Conservation (phyloP, 345 rosid species). For the Salix dunnii region DNA sequence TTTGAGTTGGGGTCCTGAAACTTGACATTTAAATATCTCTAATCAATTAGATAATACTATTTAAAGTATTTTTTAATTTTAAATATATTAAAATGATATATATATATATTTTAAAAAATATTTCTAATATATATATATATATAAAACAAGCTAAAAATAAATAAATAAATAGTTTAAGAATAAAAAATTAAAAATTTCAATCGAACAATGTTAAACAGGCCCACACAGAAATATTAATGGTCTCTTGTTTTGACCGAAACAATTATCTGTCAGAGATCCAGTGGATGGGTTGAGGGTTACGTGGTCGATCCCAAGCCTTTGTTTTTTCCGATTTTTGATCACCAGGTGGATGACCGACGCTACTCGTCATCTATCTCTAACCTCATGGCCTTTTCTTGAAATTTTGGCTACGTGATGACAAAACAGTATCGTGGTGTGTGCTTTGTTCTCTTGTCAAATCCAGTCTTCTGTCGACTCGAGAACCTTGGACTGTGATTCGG, state of each 20-base stretch:
- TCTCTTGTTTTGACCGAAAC: too few species aligned
- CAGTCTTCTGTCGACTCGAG: background rate
- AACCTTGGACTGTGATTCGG: background rate
- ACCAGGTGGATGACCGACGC: background rate
- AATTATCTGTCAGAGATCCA: background rate
- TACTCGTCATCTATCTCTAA: background rate
- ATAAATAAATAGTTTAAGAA: too few species aligned
- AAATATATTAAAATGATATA: too few species aligned
- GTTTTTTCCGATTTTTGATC: background rate
- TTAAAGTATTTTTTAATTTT: too few species aligned
- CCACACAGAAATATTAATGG: too few species aligned
- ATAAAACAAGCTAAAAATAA: too few species aligned
- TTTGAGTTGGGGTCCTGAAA: background rate
- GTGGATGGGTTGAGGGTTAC: background rate
- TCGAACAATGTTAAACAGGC: too few species aligned
- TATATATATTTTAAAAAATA: too few species aligned
- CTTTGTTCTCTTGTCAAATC: background rate
- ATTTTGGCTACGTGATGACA: background rate
- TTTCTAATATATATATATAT: too few species aligned
- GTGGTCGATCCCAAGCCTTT: constrained; percentile 3
- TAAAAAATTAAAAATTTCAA: too few species aligned
- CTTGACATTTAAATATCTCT: too few species aligned
- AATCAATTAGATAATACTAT: too few species aligned
- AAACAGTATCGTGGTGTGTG: background rate
- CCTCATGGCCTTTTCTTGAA: background rate